phyloP scores from a whole-genome alignment of 2,329 filamentous ascomycete genomes.

The Helminthosporium solani region DNA sequence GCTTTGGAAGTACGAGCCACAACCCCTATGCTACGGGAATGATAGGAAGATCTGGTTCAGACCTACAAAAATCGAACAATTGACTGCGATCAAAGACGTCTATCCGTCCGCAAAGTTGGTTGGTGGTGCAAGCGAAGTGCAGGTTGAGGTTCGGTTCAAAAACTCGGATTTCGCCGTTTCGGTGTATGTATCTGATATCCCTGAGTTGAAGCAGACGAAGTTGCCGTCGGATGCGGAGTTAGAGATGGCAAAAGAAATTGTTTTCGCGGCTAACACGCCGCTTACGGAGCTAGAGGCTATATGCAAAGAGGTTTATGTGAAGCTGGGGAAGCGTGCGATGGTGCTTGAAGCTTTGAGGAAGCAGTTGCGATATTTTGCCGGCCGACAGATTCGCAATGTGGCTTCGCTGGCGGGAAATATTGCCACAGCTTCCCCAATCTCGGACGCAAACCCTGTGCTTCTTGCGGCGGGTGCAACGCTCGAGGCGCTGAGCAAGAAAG shows the following conservation, averaged over 20 bases:
- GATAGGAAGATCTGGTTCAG: conserved; percentile 92
- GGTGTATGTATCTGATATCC: conserved; percentile 87
- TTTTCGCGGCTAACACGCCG: conserved; percentile 86
- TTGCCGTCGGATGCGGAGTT: conserved; percentile 29
- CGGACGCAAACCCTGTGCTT: conserved; percentile 88
- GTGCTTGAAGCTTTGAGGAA: conserved; percentile 71
- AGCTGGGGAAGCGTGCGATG: conserved; percentile 39
- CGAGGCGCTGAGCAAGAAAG: conserved; percentile 72
- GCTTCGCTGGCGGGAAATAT: conserved; percentile 92
- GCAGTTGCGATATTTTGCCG: conserved; percentile 90
- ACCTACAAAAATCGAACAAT: conserved; percentile 78
- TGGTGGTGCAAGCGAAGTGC: conserved; percentile 90
- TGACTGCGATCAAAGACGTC: conserved; percentile 82
- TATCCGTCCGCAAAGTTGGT: conserved; percentile 91
- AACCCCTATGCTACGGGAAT: conserved; percentile 82
- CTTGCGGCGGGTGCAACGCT: conserved; percentile 79
- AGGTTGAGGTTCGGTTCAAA: conserved; percentile 98
- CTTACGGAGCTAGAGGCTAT: conserved; percentile 86
- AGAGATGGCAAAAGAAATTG: conserved; percentile 49
- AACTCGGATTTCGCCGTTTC: conserved; percentile 84
- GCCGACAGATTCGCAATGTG: conserved; percentile 90
- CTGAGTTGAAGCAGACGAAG: conserved; percentile 71
- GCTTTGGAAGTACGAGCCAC: conserved; percentile 76
- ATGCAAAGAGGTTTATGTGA: conserved; percentile 68
- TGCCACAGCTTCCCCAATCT: conserved; percentile 91